phyloP scores from a whole-genome alignment of 1,284 basidiomycete species.

The Phellinidium pouzarii region DNA sequence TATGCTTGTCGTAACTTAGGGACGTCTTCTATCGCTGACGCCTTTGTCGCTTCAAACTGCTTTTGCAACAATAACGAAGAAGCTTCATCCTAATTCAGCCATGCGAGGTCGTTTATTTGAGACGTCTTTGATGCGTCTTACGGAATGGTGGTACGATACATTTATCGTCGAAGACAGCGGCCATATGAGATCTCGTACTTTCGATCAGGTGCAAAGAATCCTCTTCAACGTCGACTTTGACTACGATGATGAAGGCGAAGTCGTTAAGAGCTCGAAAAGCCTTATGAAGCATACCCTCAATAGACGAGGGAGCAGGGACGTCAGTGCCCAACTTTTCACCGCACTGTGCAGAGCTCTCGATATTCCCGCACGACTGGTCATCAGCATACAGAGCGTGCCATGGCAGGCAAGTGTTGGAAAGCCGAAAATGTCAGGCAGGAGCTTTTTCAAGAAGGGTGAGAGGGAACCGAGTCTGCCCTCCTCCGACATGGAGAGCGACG shows the following conservation, averaged over 20 bases:
- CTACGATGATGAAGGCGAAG: slow-evolving; percentile 57
- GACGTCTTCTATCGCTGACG: slow-evolving; percentile 77
- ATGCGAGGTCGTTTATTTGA: slow-evolving; percentile 84
- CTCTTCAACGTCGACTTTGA: slow-evolving; percentile 32
- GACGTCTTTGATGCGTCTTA: slow-evolving; percentile 64
- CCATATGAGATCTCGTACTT: slow-evolving; percentile 68
- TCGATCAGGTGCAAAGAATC: slow-evolving; percentile 40
- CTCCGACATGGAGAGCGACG: slow-evolving; percentile 11
- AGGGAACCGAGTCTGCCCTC: slow-evolving; percentile 6
- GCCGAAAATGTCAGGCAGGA: slow-evolving; percentile 37
- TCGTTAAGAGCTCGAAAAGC: slow-evolving; percentile 71
- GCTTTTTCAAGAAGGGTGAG: slow-evolving; percentile 33
- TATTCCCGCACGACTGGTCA: slow-evolving; percentile 83
- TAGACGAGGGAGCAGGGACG: slow-evolving; percentile 78
- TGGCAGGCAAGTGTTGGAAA: slow-evolving; percentile 66
- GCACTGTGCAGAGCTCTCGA: slow-evolving; percentile 82
- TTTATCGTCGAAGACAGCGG: slow-evolving; percentile 60
- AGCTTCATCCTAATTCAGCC: slow-evolving; percentile 72
- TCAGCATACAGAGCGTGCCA: slow-evolving; percentile 86
- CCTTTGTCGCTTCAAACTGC: slow-evolving; percentile 74
- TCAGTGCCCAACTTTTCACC: slow-evolving; percentile 88
- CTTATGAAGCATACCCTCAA: slow-evolving; percentile 86
- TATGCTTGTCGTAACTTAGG: slow-evolving; percentile 40
- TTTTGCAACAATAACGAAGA: slow-evolving; percentile 75
- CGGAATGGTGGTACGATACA: slow-evolving; percentile 74